phyloP scores from a whole-genome alignment of 2,329 filamentous ascomycete species.

The Ambrosiella cleistominuta region DNA sequence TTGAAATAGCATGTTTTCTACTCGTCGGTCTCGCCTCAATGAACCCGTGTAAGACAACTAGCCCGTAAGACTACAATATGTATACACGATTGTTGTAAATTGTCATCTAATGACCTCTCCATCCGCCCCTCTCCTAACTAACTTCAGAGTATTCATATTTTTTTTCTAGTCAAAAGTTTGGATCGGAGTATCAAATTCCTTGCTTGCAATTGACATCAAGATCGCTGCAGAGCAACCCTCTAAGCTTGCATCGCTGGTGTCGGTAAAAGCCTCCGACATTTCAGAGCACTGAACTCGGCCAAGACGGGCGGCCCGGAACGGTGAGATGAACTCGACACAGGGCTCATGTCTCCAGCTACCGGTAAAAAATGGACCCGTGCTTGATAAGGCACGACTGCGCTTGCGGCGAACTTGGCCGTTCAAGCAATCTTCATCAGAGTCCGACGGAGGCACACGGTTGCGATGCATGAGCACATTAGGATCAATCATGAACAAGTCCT shows the following conservation, averaged over 20 bases:
- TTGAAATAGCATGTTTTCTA: too few relatives aligned
- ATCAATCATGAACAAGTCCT: conserved; percentile 5
- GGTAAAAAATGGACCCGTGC: conserved; percentile 10
- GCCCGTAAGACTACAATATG: too few relatives aligned
- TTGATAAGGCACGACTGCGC: conserved; percentile 6
- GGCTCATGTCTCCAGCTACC: conserved; percentile 12
- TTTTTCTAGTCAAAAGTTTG: too few relatives aligned
- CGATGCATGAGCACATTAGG: conserved; percentile 1
- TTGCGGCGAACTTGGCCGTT: neutral
- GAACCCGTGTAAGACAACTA: too few relatives aligned
- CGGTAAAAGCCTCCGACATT: neutral
- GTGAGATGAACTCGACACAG: conserved; percentile 7
- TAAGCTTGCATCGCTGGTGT: conserved; percentile 7
- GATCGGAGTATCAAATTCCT: neutral
- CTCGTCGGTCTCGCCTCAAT: too few relatives aligned
- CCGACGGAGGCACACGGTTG: neutral
- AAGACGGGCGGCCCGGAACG: conserved; percentile 10
- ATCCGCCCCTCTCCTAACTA: too few relatives aligned
- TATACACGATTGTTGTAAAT: too few relatives aligned
- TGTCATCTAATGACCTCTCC: too few relatives aligned
- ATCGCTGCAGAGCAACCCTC: conserved; percentile 6
- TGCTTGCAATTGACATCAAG: neutral
- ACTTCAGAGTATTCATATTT: too few relatives aligned
- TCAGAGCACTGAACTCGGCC: conserved; percentile 2
- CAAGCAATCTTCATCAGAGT: neutral